Evolutionary conservation across 495 filamentous ascomycete genomes (phyloP), one percentile per base, ranked within the genome.

Genomic region (Hyaloscypha bicolor): DNA sequence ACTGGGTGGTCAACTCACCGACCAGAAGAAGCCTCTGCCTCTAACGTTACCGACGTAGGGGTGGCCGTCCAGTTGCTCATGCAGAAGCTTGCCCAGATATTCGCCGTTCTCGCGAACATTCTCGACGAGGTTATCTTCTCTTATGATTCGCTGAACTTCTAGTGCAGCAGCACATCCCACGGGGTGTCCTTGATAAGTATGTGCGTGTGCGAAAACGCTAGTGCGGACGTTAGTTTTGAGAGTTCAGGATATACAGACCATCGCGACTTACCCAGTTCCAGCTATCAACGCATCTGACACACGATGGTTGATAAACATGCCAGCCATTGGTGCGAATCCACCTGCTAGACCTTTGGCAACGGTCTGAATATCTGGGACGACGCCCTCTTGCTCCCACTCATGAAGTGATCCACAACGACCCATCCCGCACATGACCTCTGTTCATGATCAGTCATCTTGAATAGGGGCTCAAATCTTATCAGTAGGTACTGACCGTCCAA

Each of bases 381-480:
- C 74, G 55, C 66, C 79, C 72, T 91, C 88, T 58, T 88, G 82
- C 62, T 90, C 79, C 85, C 87, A 92, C 0, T 84, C 87, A 55
- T 89, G 86, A 3, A 89, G 71, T 1, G 84, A 88, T 0, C 89
- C 89, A n/a, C 80, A 83, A 14, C 88, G 81, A 1, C 90, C 90
- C 83, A 90, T 90, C 0, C 90, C 91, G 70, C 87, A 87, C 90
- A 93, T 92, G 52, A 92, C 83, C 66, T 93, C n/a, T n/a, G n/a
- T n/a, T n/a, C n/a, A n/a, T n/a, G n/a, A n/a, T n/a, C n/a, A n/a
- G n/a, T n/a, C n/a, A n/a, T n/a, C n/a, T n/a, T n/a, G n/a, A n/a
- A n/a, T n/a, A n/a, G n/a, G n/a, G n/a, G n/a, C n/a, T n/a, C n/a
- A n/a, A n/a, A n/a, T n/a, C n/a, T n/a, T n/a, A n/a, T n/a, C n/a